Evolutionary conservation across 495 filamentous ascomycete genomes (phyloP).

Genomic region (Astrocystis sublimbata): DNA sequence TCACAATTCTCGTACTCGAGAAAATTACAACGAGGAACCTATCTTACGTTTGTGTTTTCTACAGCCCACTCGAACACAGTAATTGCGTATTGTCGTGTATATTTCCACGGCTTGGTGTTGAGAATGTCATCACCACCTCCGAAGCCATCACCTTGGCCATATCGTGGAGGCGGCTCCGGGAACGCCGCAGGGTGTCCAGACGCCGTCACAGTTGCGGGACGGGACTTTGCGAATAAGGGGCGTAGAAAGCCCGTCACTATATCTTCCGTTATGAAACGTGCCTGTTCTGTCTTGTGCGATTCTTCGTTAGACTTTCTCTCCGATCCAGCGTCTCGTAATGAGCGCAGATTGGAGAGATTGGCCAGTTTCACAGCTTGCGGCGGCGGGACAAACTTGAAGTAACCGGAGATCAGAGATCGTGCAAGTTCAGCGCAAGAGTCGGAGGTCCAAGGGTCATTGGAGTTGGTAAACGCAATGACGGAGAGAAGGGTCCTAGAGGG

Average conservation of each 20-base stretch:
- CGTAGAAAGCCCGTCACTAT: conserved; percentile 58
- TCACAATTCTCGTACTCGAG: neutral
- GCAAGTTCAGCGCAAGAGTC: conserved; percentile 46
- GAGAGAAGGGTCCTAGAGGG: conserved; percentile 28
- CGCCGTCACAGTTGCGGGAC: conserved; percentile 61
- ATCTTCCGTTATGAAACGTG: conserved; percentile 52
- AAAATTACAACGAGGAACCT: neutral
- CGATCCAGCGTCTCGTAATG: neutral
- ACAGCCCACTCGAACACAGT: conserved; percentile 70
- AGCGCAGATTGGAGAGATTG: neutral
- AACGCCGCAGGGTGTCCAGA: conserved; percentile 60
- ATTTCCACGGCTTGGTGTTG: conserved; percentile 76
- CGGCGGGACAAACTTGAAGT: neutral
- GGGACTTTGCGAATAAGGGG: conserved; percentile 70
- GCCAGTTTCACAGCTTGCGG: neutral
- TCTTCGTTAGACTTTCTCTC: neutral
- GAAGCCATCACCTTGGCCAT: conserved; percentile 38
- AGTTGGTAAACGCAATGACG: conserved; percentile 49
- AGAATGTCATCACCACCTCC: conserved; percentile 47
- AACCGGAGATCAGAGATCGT: conserved; percentile 29
- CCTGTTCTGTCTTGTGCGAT: conserved; percentile 5
- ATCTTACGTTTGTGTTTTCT: conserved; percentile 45
- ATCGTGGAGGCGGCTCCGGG: conserved; percentile 37
- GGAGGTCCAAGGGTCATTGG: conserved; percentile 57
- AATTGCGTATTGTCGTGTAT: conserved; percentile 57